Conservation (phyloP, 768 basidiomycete genomes). For the Dacryopinax spathularia region DNA sequence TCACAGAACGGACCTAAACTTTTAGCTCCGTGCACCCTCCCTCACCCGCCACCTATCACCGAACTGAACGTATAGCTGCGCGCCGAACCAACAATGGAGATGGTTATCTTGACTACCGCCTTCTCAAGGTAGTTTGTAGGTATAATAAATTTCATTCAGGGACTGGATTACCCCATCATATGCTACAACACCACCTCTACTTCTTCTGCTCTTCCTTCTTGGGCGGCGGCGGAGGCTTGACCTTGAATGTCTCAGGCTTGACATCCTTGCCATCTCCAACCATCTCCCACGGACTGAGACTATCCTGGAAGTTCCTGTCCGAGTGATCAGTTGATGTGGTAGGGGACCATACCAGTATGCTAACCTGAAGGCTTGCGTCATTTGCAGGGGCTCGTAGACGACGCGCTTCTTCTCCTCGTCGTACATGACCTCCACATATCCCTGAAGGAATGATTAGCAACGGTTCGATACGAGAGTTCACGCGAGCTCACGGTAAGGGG, state of each 20-base stretch:
- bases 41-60: not conserved
- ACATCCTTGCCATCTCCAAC: constrained; percentile 52
- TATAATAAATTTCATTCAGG: not conserved
- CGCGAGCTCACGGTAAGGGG: constrained; percentile 64
- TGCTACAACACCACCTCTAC: constrained; percentile 14
- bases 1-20: constrained; percentile 4
- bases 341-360: not conserved
- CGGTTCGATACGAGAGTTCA: not conserved
- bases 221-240: constrained; percentile 59
- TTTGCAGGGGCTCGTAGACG: constrained; percentile 91
- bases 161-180: constrained; percentile 2
- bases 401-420: constrained; percentile 96
- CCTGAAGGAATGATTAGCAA: constrained; percentile 33
- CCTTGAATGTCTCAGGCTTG: constrained; percentile 60
- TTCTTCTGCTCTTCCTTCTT: constrained; percentile 53
- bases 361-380: constrained; percentile 95
- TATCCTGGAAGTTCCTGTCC: constrained; percentile 76
- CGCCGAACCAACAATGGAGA: not conserved
- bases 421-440: constrained; percentile 96
- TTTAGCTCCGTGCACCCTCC: not conserved
- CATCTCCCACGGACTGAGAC: constrained; percentile 86
- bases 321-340: constrained; percentile 4
- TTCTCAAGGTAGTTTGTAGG: not conserved
- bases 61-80: not conserved
- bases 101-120: not conserved